Conservation (phyloP, 75 land plant genomes). For the Cupressus sempervirens region DNA sequence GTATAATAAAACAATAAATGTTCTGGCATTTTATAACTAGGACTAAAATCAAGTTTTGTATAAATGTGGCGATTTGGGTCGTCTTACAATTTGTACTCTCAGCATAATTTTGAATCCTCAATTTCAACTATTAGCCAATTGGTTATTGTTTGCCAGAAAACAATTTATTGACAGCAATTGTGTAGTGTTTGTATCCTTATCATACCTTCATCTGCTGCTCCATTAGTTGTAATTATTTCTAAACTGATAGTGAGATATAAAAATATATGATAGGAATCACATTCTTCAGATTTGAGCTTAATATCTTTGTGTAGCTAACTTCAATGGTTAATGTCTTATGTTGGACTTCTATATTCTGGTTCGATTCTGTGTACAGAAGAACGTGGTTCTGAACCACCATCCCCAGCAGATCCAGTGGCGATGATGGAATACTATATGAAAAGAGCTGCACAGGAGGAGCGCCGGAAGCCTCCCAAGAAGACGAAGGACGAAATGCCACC, state of each 20-base stretch:
- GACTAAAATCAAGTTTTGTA: too few relatives aligned
- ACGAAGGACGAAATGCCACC: constrained; percentile 98
- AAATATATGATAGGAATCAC: neutral
- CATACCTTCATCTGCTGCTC: neutral
- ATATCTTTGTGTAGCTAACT: neutral
- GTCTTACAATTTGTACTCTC: too few relatives aligned
- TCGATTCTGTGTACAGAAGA: constrained; percentile 19
- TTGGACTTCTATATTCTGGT: neutral
- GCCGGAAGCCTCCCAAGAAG: constrained; percentile 56
- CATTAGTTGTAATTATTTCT: neutral
- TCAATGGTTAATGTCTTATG: neutral
- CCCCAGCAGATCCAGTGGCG: constrained; percentile 77
- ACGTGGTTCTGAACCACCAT: constrained; percentile 30
- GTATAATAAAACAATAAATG: too few relatives aligned
- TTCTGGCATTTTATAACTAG: too few relatives aligned
- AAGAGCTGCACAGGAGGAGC: constrained; percentile 96
- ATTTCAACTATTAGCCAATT: too few relatives aligned
- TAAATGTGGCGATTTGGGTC: too few relatives aligned
- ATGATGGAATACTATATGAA: constrained; percentile 99
- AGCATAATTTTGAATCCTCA: too few relatives aligned
- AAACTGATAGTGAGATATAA: neutral
- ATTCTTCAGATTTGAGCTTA: neutral
- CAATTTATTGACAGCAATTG: too few relatives aligned
- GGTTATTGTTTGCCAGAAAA: too few relatives aligned
- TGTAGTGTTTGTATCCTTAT: neutral